Base-by-base conservation (phyloP, 2,329 filamentous ascomycete species). In the Monosporascus sp. region DNA sequence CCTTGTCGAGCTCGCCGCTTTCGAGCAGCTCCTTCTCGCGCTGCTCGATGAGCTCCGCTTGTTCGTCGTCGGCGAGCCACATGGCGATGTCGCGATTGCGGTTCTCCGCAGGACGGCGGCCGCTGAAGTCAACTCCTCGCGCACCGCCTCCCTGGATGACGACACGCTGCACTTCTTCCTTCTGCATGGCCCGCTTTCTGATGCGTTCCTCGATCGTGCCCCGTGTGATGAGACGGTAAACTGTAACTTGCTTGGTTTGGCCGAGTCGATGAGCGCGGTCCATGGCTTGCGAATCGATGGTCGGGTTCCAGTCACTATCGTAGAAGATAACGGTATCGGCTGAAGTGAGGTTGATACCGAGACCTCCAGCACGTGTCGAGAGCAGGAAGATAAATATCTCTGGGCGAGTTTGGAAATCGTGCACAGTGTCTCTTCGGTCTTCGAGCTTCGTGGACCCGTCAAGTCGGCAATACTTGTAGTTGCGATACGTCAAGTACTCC, bases 301-400 rank as follows among this genome's bases (percentile, higher is more conserved):
- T 97, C 0, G 94, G 94, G 70, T 99, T 99, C 94, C 94, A 99
- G 71, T 99, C 94, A 11, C 91, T 96, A 70, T 99, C 94, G 79
- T 99, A 99, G 77, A 99, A 99, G 72, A 99, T 97, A 73, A 99
- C 94, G 0, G 94, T 99, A 70, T 99, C 94, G 20, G 94, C 94
- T 50, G 89, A 88, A 6, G 94, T 97, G 61, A 99, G 77, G 68
- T 99, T 99, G 79, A 99, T 99, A 75, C 94, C 94, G 20, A 99
- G 81, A 78, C 94, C 94, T 83, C 94, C 94, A 38, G 94, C 94
- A 72, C 94, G 91, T 0, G 94, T 99, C 20, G 91, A 96, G 41
- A 99, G 78, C 37, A 99, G 77, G 81, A 99, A 99, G 63, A 99
- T 90, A 70, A 99, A 99, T 62, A 97, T 96, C 18, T 96, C 92